Percentiles rank a stretch among this genome's conserved stretches.
Evolutionary conservation across 495 filamentous ascomycete species (phyloP).

Genomic region (Aspergillus carlsbadensis): DNA sequence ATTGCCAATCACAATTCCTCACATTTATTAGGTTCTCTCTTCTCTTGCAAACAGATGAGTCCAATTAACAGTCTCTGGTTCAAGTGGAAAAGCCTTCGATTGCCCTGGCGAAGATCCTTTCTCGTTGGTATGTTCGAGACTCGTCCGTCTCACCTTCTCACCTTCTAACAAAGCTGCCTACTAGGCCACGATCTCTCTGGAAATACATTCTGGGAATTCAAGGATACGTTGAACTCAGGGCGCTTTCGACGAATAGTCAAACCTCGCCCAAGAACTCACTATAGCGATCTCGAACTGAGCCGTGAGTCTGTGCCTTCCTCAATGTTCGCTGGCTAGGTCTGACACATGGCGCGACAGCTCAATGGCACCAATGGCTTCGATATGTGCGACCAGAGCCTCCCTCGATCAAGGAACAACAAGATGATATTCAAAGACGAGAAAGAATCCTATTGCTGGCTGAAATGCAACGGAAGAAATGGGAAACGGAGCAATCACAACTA

Average conservation of each 20-base stretch:
- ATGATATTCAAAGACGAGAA: constrained; percentile 64
- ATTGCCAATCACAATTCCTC: constrained; percentile 1
- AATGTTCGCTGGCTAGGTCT: background rate
- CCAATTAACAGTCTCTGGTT: constrained; percentile 64
- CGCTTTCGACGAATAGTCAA: constrained; percentile 67
- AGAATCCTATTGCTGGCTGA: constrained; percentile 73
- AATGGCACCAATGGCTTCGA: constrained; percentile 98
- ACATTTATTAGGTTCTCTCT: background rate
- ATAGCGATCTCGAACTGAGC: constrained; percentile 63
- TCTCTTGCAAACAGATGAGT: constrained; percentile 25
- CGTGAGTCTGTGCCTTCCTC: constrained; percentile 38
- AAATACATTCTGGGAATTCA: constrained; percentile 96
- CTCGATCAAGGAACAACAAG: constrained; percentile 68
- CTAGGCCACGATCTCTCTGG: constrained; percentile 80
- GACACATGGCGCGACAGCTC: constrained; percentile 47
- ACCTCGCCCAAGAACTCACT: constrained; percentile 58
- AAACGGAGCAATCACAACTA: constrained; percentile 65
- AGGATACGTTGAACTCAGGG: constrained; percentile 57
- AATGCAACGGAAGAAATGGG: constrained; percentile 80
- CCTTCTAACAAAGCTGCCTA: constrained; percentile 12
- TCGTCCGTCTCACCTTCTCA: background rate
- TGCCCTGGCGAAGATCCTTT: constrained; percentile 85
- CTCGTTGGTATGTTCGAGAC: constrained; percentile 63
- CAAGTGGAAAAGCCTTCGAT: constrained; percentile 77
- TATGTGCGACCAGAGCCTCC: constrained; percentile 72